Percentiles rank a stretch among this genome's conserved stretches.
These are phyloP conservation scores for Botrytis sinoallii DNA, from an alignment of 2,329 filamentous ascomycete genomes.

Conservation along the genomic window DNA sequence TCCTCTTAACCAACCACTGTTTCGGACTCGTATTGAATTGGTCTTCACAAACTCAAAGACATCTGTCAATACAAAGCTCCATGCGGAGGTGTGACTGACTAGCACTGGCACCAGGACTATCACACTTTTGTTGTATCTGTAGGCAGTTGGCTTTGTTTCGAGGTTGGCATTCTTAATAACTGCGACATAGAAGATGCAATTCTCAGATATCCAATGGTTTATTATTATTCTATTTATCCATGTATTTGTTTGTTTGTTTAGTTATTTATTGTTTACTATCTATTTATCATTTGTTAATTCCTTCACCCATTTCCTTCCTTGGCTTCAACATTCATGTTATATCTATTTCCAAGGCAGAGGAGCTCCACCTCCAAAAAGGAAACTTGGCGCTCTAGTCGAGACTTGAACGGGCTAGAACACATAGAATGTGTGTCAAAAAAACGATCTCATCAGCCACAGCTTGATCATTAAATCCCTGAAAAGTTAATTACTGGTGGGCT, in stretches of 20 bases:
- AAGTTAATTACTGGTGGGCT: neutral
- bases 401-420: neutral
- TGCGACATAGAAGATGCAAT: neutral
- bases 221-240: neutral
- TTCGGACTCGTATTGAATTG: neutral
- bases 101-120: neutral
- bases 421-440: neutral
- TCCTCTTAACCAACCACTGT: neutral
- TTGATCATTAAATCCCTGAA: constrained; percentile 1
- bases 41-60: neutral
- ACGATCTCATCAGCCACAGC: constrained; percentile 12
- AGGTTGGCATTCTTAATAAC: neutral
- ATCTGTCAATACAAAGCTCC: neutral
- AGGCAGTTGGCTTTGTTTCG: neutral
- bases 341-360: neutral
- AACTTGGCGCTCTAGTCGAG: neutral
- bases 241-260: neutral
- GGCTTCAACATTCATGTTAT: neutral
- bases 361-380: neutral
- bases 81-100: neutral
- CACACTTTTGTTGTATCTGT: neutral
- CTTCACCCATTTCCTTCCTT: neutral
- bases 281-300: too few species aligned
- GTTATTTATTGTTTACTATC: neutral
- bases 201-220: neutral